phyloP scores from a whole-genome alignment of 2,329 filamentous ascomycete genomes.

The Cyphellophora attinorum region DNA sequence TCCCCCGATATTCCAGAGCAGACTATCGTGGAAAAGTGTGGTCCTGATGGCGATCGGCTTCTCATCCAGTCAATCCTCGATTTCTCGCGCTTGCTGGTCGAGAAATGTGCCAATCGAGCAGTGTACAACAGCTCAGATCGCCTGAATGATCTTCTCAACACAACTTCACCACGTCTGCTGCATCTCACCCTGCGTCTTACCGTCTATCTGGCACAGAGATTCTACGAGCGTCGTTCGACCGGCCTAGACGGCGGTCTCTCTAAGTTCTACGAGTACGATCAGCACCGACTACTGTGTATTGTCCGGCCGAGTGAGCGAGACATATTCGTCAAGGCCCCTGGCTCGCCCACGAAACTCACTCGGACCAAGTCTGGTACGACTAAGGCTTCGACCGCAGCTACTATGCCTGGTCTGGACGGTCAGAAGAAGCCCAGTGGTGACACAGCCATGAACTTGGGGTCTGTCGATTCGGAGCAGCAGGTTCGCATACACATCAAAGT shows the following conservation, averaged over 20 bases:
- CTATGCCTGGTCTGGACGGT: too few species aligned
- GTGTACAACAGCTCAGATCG: constrained; percentile 91
- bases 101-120: constrained; percentile 94
- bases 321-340: too few species aligned
- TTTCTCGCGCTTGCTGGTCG: constrained; percentile 79
- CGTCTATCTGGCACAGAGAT: constrained; percentile 81
- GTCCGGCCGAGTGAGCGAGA: too few species aligned
- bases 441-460: too few species aligned
- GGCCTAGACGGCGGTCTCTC: constrained; percentile 65
- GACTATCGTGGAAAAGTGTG: constrained; percentile 47
- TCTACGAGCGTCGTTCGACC: constrained; percentile 58
- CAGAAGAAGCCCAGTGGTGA: too few species aligned
- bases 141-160: constrained; percentile 80
- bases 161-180: constrained; percentile 70
- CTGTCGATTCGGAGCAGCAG: too few species aligned
- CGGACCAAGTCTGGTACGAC: too few species aligned
- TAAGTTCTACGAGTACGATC: constrained; percentile 67
- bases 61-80: constrained; percentile 70
- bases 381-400: too few species aligned
- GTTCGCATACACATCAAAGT: too few species aligned
- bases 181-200: constrained; percentile 69
- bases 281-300: constrained; percentile 75
- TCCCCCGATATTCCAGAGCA: constrained; percentile 30
- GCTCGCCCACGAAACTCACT: too few species aligned
- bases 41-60: constrained; percentile 66